Evolutionary conservation across 139 green algal species (phyloP), one percentile per base, ranked within the genome.

Genomic region (Chlorella sp.): DNA sequence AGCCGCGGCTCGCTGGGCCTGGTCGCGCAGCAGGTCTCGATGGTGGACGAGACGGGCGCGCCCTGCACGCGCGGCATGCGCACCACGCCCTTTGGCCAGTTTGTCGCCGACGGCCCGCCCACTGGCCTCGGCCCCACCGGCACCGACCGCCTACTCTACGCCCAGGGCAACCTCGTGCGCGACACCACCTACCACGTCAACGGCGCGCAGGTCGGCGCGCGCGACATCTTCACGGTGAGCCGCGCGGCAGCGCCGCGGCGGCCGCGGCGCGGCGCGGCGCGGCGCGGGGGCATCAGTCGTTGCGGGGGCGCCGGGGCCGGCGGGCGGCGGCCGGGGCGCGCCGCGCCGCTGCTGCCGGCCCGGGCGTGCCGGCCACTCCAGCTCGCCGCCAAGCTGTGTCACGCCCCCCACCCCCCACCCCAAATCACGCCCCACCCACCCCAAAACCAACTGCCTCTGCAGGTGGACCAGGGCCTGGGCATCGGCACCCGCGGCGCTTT

Each of bases 111-210:
- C 75, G 95, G 94, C 25, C 95, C 95, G 7, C 90, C 91, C 53
- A 98, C 95, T 51, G 97, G 90, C 9, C 88, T 97, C 56, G 69
- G 53, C 62, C 89, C 78, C 73, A 94, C 72, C 8, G 95, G 94
- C 45, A 79, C 67, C 12, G 95, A 99, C 82, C 76, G 81, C 58
- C 42, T 92, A 46, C 55, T 80, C 19, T 91, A 85, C 40, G 76
- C 90, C 42, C 91, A 96, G 83, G 90, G 61, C 46, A 84, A 78
- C 38, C 31, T 95, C 11, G 90, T 82, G 2, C 82, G 93, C 36
- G 93, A 97, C 85, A 90, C 91, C n/a, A 95, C 91, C 11, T 88
- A 91, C 79, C 90, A 88, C 29, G 67, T 90, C 9, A 93, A 95
- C 62, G 89, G 90, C 40, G 80, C 83, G 1, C 87, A 79, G 8